Evolutionary conservation across 2,329 filamentous ascomycete genomes (phyloP), one percentile per base, ranked within the genome.

Genomic region (Hymenoscyphus fraxineus): DNA sequence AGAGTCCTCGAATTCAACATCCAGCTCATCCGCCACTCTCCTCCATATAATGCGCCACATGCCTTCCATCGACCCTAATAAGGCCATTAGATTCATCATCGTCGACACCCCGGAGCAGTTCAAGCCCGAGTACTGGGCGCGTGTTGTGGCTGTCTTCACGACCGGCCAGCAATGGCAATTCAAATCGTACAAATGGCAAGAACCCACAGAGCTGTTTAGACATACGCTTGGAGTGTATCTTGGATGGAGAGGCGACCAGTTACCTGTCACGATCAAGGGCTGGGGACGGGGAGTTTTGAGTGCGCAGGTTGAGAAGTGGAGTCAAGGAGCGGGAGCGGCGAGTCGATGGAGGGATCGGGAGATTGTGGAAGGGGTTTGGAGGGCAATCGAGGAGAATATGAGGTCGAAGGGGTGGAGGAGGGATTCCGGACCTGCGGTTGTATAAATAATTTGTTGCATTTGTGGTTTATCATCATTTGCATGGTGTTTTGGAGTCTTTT

Each of bases 121-220:
- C 84, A 96, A 97, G 77, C 95, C 95, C 0, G 93, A 98, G 75
- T 97, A 98, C 81, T 99, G 95, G 95, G 89, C 89, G 73, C 88
- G 93, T 60, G 90, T 99, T 6, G 95, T 97, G 1, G 95, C 91
- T 13, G 93, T 99, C 64, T 98, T 99, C 79, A 99, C 95, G 0
- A 99, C 95, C 0, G 95, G 95, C 40, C 95, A 99, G 80, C 88
- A 90, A 10, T 99, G 95, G 95, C 95, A 99, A 79, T 99, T 99
- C 80, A 97, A 97, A 80, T 91, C 88, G 70, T 99, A 99, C 84
- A 97, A 96, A 78, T 99, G 95, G 92, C 89, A 89, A 70, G 89
- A 90, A 63, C 91, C 95, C 0, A 84, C 88, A 15, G 95, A 98
- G 74, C 82, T 99, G 59, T 99, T 99, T 80, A 87, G 88, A 70